Conservation (phyloP, 1,139 yeast species). For the Arxiozyma slooffiae region DNA sequence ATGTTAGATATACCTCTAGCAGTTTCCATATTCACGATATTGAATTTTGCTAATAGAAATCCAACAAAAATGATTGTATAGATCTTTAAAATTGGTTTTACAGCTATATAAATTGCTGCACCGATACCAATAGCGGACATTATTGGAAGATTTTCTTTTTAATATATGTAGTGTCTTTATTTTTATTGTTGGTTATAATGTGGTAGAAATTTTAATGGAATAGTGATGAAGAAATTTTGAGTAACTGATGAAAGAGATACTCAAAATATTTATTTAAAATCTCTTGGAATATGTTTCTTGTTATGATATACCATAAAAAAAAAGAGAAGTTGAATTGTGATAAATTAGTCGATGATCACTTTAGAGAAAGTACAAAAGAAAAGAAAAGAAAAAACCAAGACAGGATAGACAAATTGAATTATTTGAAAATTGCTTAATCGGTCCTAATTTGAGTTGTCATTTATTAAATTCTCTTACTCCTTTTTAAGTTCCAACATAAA, state of each 20-base stretch:
- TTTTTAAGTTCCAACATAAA: not conserved
- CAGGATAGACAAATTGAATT: not conserved
- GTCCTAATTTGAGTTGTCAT: not conserved
- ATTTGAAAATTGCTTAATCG: too few species aligned
- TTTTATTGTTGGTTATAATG: not conserved
- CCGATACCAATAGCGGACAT: slow-evolving; percentile 33
- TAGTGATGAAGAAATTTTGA: not conserved
- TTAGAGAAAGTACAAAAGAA: too few species aligned
- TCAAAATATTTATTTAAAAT: not conserved
- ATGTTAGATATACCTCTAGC: slow-evolving; percentile 64
- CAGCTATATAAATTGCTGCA: slow-evolving; percentile 63
- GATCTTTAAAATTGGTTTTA: slow-evolving; percentile 81
- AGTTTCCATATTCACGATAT: slow-evolving; percentile 63
- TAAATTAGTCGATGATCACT: not conserved
- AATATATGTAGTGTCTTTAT: not conserved
- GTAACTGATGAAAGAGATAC: too few species aligned
- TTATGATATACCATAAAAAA: too few species aligned
- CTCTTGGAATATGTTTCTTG: not conserved
- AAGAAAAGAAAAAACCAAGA: too few species aligned
- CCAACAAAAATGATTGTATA: slow-evolving; percentile 69
- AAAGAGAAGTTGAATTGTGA: not conserved
- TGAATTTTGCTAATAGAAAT: slow-evolving; percentile 51
- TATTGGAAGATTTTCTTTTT: not conserved
- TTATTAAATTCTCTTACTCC: not conserved
- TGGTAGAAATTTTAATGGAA: too few species aligned